These are phyloP conservation scores for Gossypium arboreum DNA, from an alignment of 345 rosid species.

Conservation along the genomic window DNA sequence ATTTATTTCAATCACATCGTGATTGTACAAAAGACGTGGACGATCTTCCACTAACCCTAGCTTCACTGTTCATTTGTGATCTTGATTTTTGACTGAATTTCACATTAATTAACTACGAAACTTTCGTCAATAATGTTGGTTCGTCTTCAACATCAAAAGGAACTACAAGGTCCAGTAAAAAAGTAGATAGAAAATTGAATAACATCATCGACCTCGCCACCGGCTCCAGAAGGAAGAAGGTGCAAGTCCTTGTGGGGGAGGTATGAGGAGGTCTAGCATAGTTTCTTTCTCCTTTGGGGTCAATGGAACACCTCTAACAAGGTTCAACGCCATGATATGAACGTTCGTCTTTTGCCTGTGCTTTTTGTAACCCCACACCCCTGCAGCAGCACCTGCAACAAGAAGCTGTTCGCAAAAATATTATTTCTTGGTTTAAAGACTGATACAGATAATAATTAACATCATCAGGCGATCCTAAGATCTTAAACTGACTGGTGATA, in stretches of 20 bases:
- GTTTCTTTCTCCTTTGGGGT: slow-evolving; percentile 80
- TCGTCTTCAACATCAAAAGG: not conserved
- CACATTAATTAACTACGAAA: not conserved
- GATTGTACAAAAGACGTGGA: no score
- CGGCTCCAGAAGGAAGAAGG: slow-evolving; percentile 54
- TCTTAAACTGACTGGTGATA: slow-evolving; percentile 69
- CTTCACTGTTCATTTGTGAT: not conserved
- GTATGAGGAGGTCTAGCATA: slow-evolving; percentile 81
- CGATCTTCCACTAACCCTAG: no score
- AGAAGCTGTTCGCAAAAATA: slow-evolving; percentile 37
- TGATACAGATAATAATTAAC: slow-evolving; percentile 4
- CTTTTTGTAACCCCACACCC: slow-evolving; percentile 61
- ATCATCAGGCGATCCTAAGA: not conserved
- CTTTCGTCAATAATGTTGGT: not conserved
- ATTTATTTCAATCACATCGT: no score
- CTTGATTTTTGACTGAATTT: not conserved
- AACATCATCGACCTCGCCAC: slow-evolving; percentile 18
- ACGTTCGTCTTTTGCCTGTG: slow-evolving; percentile 72
- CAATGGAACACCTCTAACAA: slow-evolving; percentile 74
- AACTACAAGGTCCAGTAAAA: not conserved
- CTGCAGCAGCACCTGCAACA: slow-evolving; percentile 68
- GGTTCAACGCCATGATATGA: slow-evolving; percentile 82
- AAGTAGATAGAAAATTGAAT: not conserved
- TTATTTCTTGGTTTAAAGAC: not conserved
- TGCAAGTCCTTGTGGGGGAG: slow-evolving; percentile 44